These are phyloP conservation scores for Flaveria sonorensis DNA, from an alignment of 129 eudicot species.

Conservation along the genomic window DNA sequence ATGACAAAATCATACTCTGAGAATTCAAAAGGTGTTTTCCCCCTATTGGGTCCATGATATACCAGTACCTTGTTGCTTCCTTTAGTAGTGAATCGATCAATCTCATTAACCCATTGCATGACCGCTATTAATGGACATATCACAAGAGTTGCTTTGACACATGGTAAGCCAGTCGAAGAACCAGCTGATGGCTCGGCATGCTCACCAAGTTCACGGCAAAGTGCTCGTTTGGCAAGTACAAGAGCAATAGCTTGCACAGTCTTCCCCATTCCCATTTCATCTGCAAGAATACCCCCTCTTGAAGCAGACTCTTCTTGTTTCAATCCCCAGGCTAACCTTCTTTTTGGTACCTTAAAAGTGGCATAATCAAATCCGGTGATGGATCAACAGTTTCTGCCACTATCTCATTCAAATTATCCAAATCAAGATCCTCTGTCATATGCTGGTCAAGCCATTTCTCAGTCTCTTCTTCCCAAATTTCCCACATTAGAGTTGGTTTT, in stretches of 20 bases:
- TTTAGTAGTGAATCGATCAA: constrained; percentile 63
- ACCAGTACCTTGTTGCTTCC: constrained; percentile 79
- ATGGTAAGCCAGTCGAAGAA: constrained; percentile 46
- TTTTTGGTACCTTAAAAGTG: constrained; percentile 85
- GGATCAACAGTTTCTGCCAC: constrained; percentile 64
- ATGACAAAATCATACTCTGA: constrained; percentile 79
- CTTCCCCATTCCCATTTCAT: constrained; percentile 98
- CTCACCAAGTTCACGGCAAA: constrained; percentile 42
- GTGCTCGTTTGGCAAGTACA: constrained; percentile 80
- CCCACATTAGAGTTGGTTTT: constrained; percentile 63
- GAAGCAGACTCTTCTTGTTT: constrained; percentile 80
- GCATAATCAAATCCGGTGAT: constrained; percentile 63
- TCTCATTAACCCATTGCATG: constrained; percentile 83
- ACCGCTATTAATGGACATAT: constrained; percentile 83
- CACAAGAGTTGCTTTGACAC: constrained; percentile 80
- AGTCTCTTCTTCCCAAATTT: constrained; percentile 75
- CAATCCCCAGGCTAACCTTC: constrained; percentile 96
- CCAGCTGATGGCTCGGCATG: constrained; percentile 29
- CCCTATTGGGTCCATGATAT: constrained; percentile 84
- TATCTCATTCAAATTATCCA: constrained; percentile 54
- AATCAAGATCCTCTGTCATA: constrained; percentile 40
- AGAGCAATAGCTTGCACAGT: constrained; percentile 95
- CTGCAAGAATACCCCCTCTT: constrained; percentile 93
- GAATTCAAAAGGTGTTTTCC: constrained; percentile 47
- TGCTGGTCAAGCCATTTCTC: constrained; percentile 66